Evolutionary conservation across 1,284 basidiomycete genomes (phyloP).

Genomic region (Violaceomyces palustris): DNA sequence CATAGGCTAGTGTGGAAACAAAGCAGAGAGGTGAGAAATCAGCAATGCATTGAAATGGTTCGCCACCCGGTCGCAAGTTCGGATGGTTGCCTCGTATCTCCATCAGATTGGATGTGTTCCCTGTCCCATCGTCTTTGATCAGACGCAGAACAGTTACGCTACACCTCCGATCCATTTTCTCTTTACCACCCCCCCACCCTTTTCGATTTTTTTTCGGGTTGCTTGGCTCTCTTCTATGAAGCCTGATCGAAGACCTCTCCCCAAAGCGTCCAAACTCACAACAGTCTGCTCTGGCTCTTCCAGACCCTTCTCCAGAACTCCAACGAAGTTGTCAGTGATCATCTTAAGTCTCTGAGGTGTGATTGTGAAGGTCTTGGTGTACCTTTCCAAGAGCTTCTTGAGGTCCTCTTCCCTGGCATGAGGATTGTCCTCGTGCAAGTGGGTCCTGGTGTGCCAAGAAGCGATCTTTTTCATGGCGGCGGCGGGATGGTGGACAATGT

Average conservation of each 20-base stretch:
- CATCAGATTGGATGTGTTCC: too few species aligned
- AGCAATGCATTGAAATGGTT: too few species aligned
- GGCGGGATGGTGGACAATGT: background rate
- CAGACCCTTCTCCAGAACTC: conserved; percentile 80
- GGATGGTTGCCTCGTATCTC: too few species aligned
- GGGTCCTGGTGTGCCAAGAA: conserved; percentile 45
- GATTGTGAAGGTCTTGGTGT: conserved; percentile 43
- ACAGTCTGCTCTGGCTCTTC: conserved; percentile 79
- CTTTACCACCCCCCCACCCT: too few species aligned
- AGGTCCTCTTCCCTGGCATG: conserved; percentile 39
- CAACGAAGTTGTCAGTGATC: conserved; percentile 92
- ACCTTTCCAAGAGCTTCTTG: conserved; percentile 28
- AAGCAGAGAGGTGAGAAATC: conserved; percentile 1
- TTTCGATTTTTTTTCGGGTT: too few species aligned
- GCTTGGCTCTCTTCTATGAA: too few species aligned
- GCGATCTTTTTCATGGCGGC: conserved; percentile 16
- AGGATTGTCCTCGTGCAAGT: conserved; percentile 34
- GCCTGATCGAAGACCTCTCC: too few species aligned
- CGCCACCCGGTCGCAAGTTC: too few species aligned
- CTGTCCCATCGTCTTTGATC: too few species aligned
- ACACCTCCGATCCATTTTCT: too few species aligned
- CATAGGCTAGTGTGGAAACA: too few species aligned
- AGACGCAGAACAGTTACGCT: too few species aligned
- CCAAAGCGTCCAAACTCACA: conserved; percentile 67
- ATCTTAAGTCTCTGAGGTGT: conserved; percentile 44